phyloP scores from a whole-genome alignment of 2,329 filamentous ascomycete genomes.

The Aspergillus pseudonomiae region DNA sequence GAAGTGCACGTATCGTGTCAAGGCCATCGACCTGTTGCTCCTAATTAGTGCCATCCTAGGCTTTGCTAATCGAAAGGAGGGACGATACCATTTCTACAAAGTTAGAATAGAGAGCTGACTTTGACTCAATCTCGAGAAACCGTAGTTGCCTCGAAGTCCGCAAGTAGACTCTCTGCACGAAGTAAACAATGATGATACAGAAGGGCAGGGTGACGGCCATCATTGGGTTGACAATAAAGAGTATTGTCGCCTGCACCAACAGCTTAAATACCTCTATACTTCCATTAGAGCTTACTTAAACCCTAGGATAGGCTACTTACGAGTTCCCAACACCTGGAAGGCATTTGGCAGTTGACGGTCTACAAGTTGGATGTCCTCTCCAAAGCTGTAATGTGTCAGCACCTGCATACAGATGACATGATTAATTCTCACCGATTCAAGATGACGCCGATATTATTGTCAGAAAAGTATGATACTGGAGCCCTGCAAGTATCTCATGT shows the following conservation, averaged over 20 bases:
- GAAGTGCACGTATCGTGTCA: slow-evolving; percentile 19
- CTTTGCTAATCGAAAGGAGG: neutral
- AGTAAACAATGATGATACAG: neutral
- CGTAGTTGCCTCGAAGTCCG: slow-evolving; percentile 21
- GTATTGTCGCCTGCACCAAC: neutral
- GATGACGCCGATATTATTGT: neutral
- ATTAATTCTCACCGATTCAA: neutral
- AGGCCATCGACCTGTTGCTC: slow-evolving; percentile 11
- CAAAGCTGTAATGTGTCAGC: neutral
- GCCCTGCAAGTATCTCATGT: neutral
- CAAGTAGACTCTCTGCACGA: slow-evolving; percentile 8
- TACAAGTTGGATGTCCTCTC: neutral
- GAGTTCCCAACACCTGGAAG: neutral
- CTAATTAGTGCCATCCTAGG: too few species aligned
- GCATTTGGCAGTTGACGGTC: neutral
- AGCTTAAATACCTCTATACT: neutral
- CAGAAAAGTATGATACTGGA: neutral
- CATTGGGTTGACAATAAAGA: neutral
- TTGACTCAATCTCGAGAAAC: slow-evolving; percentile 24
- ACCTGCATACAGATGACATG: neutral
- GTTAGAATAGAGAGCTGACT: slow-evolving; percentile 17
- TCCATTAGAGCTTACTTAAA: too few species aligned
- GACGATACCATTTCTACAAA: slow-evolving; percentile 14
- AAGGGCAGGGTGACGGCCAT: neutral
- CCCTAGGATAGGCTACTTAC: neutral